Percentiles rank a stretch among this genome's conserved stretches.
phyloP scores from a whole-genome alignment of 495 filamentous ascomycete genomes.

The Penicillium lividum region DNA sequence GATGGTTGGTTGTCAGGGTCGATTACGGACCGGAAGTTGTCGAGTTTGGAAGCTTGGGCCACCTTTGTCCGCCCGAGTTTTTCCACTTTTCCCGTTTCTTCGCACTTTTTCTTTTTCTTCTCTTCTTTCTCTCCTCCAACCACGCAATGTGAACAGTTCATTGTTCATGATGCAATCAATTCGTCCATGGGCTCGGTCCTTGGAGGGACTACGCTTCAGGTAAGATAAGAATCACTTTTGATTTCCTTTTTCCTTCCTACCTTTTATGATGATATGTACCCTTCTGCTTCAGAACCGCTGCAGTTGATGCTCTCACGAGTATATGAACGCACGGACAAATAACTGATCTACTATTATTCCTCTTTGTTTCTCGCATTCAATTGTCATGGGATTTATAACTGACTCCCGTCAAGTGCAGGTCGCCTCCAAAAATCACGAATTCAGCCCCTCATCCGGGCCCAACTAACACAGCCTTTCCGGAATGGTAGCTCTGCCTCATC shows the following conservation, averaged over 20 bases:
- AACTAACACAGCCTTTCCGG: conserved; percentile 26
- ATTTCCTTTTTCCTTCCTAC: conserved; percentile 13
- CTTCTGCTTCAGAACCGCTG: conserved; percentile 81
- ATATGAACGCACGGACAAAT: conserved; percentile 42
- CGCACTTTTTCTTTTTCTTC: conserved; percentile 19
- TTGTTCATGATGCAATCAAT: conserved; percentile 38
- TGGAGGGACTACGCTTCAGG: conserved; percentile 32
- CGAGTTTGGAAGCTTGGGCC: conserved; percentile 38
- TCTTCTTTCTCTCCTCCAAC: conserved; percentile 16
- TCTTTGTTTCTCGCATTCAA: conserved; percentile 3
- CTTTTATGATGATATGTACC: conserved; percentile 51
- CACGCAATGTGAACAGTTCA: conserved; percentile 26
- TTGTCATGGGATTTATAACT: conserved; percentile 18
- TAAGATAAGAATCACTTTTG: conserved; percentile 28
- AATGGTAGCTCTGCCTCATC: conserved; percentile 36
- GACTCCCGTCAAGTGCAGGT: conserved; percentile 33
- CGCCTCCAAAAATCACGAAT: conserved; percentile 11
- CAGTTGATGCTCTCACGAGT: conserved; percentile 69
- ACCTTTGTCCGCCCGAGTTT: conserved; percentile 17
- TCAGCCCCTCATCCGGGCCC: conserved; percentile 12
- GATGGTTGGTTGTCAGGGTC: conserved; percentile 11
- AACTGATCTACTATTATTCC: conserved; percentile 21
- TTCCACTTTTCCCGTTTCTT: conserved; percentile 28
- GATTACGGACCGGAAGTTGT: conserved; percentile 17
- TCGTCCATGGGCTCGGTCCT: conserved; percentile 35